phyloP scores from a whole-genome alignment of 352 stramenopile genomes.

The Phytophthora constricta region DNA sequence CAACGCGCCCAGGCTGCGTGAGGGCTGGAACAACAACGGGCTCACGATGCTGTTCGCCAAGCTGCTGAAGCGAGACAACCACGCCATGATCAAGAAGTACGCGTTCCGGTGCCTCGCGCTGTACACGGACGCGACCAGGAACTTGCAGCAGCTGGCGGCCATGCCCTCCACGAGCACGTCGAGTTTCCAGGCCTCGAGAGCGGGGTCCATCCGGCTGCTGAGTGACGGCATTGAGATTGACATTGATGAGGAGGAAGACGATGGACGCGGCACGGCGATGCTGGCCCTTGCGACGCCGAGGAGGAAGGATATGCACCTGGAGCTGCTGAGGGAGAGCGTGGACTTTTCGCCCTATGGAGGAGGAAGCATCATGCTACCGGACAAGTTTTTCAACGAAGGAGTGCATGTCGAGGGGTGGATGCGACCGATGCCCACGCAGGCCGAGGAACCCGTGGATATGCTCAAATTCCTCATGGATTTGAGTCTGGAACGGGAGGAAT shows the following conservation, averaged over 20 bases:
- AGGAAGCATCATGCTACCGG: conserved; percentile 78
- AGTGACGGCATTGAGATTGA: conserved; percentile 51
- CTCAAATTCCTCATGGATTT: conserved; percentile 91
- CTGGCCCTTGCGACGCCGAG: conserved; percentile 37
- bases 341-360: conserved; percentile 89
- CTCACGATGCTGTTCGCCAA: conserved; percentile 88
- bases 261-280: conserved; percentile 42
- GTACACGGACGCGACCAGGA: conserved; percentile 82
- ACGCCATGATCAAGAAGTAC: conserved; percentile 91
- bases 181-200: conserved; percentile 41
- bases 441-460: conserved; percentile 89
- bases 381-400: conserved; percentile 85
- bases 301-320: conserved; percentile 76
- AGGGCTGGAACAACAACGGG: conserved; percentile 84
- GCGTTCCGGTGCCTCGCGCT: conserved; percentile 86
- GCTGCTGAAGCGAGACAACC: conserved; percentile 85
- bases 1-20: conserved; percentile 68
- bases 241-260: conserved; percentile 50
- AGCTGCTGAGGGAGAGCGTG: conserved; percentile 81
- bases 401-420: conserved; percentile 89
- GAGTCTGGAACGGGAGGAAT: conserved; percentile 79
- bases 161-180: conserved; percentile 48
- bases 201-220: conserved; percentile 50
- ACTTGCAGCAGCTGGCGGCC: conserved; percentile 63
- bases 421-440: conserved; percentile 75